Percentiles rank a stretch among this genome's conserved stretches.
phyloP scores from a whole-genome alignment of 345 rosid species.

The Hibiscus syriacus region DNA sequence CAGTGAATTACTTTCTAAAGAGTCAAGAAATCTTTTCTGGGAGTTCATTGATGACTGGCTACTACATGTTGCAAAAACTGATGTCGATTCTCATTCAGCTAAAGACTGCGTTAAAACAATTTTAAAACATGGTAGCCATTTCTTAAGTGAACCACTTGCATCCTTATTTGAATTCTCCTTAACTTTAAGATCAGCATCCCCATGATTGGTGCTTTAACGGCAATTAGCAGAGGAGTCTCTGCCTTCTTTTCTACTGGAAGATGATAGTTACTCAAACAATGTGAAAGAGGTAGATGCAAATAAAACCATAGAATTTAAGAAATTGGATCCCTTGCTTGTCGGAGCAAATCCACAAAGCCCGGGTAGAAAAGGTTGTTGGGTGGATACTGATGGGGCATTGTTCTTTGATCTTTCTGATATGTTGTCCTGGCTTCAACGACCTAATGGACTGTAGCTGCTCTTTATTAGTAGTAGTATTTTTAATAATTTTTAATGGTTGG shows the following conservation, averaged over 20 bases:
- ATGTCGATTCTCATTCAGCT: conserved; percentile 48
- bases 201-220: conserved; percentile 77
- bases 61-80: conserved; percentile 36
- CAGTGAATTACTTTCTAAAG: conserved; percentile 83
- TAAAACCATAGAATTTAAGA: conserved; percentile 22
- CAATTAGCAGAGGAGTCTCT: conserved; percentile 95
- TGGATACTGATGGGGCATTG: conserved; percentile 69
- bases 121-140: conserved; percentile 7
- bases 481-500: too few species aligned
- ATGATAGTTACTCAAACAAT: conserved; percentile 32
- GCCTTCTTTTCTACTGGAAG: conserved; percentile 68
- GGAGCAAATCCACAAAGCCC: conserved; percentile 46
- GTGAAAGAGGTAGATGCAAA: conserved; percentile 19
- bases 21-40: conserved; percentile 78
- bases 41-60: conserved; percentile 74
- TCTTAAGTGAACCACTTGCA: conserved; percentile 51
- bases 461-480: neutral
- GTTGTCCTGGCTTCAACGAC: conserved; percentile 45
- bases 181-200: conserved; percentile 77
- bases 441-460: conserved; percentile 35
- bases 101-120: conserved; percentile 78
- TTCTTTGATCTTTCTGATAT: conserved; percentile 70
- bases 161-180: conserved; percentile 80
- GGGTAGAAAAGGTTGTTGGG: conserved; percentile 83
- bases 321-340: conserved; percentile 40